A percentile compares a stretch with the other conserved stretches of the same genome.
Conservation (phyloP, 225 moss, liverwort and hornwort species). For the Climacium dendroides region DNA sequence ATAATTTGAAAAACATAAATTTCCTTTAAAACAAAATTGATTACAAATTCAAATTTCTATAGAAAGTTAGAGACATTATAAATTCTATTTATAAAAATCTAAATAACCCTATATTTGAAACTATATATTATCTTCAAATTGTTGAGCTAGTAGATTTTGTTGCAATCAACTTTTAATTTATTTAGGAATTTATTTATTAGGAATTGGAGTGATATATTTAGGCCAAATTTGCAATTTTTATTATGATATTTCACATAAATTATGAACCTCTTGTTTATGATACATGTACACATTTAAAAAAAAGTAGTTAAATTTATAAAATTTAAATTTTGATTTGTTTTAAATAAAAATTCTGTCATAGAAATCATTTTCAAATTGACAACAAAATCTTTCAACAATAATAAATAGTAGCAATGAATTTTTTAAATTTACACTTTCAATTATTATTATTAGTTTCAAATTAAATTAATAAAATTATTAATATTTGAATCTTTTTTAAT, state of each 20-base stretch:
- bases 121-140: neutral
- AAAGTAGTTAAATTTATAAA: neutral
- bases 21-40: neutral
- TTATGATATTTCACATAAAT: neutral
- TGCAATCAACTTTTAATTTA: neutral
- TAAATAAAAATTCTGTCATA: neutral
- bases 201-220: accelerated
- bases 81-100: neutral
- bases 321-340: neutral
- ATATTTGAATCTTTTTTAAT: neutral
- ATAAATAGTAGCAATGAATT: neutral
- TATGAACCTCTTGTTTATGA: neutral
- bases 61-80: neutral
- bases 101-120: neutral
- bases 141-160: neutral
- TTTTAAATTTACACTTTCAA: accelerated
- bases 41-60: neutral
- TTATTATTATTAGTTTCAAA: accelerated
- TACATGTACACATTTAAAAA: accelerated
- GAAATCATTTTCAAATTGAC: too few species aligned
- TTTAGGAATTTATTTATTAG: neutral
- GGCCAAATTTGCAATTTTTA: neutral
- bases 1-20: neutral
- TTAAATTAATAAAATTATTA: too few species aligned
- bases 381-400: neutral